Evolutionary conservation across 225 moss, liverwort and hornwort species (phyloP).

Genomic region (Climacium dendroides): DNA sequence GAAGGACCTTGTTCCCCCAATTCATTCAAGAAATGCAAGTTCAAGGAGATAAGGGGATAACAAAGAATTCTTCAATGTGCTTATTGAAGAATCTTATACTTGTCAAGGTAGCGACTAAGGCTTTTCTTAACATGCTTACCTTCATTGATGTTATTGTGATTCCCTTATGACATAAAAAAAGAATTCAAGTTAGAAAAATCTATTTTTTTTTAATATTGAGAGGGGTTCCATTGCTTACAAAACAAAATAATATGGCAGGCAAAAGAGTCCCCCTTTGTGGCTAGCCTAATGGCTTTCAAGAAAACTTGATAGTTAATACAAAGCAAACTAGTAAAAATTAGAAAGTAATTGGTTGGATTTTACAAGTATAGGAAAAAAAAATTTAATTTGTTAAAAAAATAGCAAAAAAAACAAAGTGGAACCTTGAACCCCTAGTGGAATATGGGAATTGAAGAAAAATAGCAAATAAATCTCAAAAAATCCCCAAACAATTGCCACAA

Average conservation of each 20-base stretch:
- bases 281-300: fast-evolving
- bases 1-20: neutral
- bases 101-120: neutral
- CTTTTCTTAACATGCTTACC: too few species aligned
- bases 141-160: neutral
- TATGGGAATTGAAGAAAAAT: neutral
- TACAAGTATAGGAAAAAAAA: neutral
- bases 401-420: fast-evolving
- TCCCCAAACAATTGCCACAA: neutral
- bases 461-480: fast-evolving
- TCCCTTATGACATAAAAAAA: fast-evolving
- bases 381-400: fast-evolving
- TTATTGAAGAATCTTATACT: neutral
- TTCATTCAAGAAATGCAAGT: neutral
- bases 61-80: neutral
- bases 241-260: neutral
- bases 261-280: neutral
- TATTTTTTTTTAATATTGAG: fast-evolving
- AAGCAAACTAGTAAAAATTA: fast-evolving
- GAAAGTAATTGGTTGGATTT: neutral
- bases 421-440: fast-evolving
- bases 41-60: neutral
- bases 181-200: fast-evolving
- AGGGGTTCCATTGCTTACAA: fast-evolving
- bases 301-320: neutral